Conservation (phyloP, 2,329 filamentous ascomycete genomes). For the Diaporthe citri region DNA sequence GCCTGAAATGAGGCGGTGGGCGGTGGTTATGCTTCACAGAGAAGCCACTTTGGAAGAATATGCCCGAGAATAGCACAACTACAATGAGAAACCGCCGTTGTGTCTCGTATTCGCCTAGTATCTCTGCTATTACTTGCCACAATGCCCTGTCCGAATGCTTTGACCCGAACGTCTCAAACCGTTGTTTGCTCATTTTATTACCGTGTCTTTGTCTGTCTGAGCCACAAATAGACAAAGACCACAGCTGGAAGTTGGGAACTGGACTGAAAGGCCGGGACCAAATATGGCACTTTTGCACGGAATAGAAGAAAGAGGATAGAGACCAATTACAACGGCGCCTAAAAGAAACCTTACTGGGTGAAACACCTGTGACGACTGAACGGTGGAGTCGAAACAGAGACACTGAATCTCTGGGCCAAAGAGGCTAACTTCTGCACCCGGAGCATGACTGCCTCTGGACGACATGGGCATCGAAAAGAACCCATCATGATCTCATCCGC, state of each 20-base stretch:
- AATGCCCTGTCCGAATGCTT: background rate
- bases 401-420: background rate
- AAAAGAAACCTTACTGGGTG: background rate
- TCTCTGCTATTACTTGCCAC: background rate
- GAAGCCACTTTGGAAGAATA: background rate
- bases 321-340: too few species aligned
- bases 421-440: background rate
- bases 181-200: background rate
- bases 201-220: conserved; percentile 3
- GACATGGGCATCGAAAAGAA: background rate
- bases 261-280: background rate
- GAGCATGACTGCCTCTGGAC: background rate
- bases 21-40: background rate
- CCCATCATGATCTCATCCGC: background rate
- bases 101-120: background rate
- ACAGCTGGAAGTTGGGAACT: too few species aligned
- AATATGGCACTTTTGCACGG: background rate
- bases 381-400: background rate
- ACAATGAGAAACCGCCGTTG: background rate
- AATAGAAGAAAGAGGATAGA: background rate
- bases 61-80: background rate
- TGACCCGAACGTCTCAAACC: background rate
- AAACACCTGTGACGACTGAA: background rate
- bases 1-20: background rate
- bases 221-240: background rate